A percentile compares a stretch with the other conserved stretches of the same genome.
These are phyloP conservation scores for Taxawa tesnikishii DNA, from an alignment of 2,329 filamentous ascomycete genomes.

Conservation along the genomic window DNA sequence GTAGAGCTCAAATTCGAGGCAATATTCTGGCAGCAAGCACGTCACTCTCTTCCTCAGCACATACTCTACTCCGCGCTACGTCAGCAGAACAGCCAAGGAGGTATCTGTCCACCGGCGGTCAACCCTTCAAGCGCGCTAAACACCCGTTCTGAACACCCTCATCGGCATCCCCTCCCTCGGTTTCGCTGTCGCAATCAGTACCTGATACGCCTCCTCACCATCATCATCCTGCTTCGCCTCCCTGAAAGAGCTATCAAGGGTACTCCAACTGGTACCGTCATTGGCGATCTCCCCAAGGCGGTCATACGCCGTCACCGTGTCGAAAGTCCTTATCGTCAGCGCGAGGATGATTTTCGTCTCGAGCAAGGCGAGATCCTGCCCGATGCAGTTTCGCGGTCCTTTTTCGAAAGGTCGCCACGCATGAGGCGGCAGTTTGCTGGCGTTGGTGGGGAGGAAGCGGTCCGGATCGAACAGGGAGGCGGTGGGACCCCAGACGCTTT, in stretches of 20 bases:
- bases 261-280: constrained; percentile 23
- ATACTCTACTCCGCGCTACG: too few species aligned
- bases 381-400: constrained; percentile 45
- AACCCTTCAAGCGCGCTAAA: too few species aligned
- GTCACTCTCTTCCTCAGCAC: too few species aligned
- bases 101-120: too few species aligned
- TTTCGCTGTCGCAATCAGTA: constrained; percentile 20
- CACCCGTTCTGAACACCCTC: too few species aligned
- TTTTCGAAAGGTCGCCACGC: constrained; percentile 32
- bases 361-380: constrained; percentile 43
- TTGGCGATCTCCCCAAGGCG: constrained; percentile 19
- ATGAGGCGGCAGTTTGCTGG: neutral
- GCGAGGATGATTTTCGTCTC: constrained; percentile 40
- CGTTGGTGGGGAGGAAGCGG: constrained; percentile 24
- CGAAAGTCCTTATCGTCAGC: constrained; percentile 37
- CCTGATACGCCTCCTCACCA: constrained; percentile 22
- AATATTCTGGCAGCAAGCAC: too few species aligned
- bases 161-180: constrained; percentile 21
- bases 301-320: constrained; percentile 30
- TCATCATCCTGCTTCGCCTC: constrained; percentile 16
- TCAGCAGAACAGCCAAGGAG: too few species aligned
- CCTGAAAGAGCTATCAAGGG: constrained; percentile 9
- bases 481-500: neutral
- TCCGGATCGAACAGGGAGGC: constrained; percentile 33
- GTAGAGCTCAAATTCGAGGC: too few species aligned